These are phyloP conservation scores for Xylariaceae sp. DNA, from an alignment of 2,329 filamentous ascomycete genomes.

Conservation along the genomic window DNA sequence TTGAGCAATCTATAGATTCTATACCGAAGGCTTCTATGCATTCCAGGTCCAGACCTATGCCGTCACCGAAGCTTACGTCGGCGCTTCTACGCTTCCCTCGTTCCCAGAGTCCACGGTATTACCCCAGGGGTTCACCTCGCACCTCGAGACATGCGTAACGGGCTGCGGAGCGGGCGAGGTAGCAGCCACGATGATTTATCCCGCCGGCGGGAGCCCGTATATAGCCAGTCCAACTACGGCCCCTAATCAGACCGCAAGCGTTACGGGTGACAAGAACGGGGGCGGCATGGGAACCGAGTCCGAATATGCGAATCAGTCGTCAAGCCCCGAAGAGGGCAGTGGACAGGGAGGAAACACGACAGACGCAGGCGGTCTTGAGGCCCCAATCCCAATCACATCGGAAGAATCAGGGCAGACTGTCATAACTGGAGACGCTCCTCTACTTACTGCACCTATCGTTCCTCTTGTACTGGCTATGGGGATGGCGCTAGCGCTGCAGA, in stretches of 20 bases:
- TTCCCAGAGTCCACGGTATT: constrained; percentile 15
- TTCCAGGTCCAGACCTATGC: constrained; percentile 15
- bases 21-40: constrained; percentile 2
- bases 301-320: too few relatives aligned
- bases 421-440: too few relatives aligned
- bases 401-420: too few relatives aligned
- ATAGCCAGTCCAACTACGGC: not conserved
- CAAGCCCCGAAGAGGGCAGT: too few relatives aligned
- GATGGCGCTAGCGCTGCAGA: too few relatives aligned
- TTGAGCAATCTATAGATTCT: not conserved
- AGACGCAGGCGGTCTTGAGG: too few relatives aligned
- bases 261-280: not conserved
- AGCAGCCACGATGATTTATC: constrained; percentile 16
- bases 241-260: not conserved
- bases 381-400: too few relatives aligned
- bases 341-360: too few relatives aligned
- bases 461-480: too few relatives aligned
- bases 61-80: constrained; percentile 22
- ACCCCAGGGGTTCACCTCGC: constrained; percentile 20
- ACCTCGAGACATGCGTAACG: constrained; percentile 15
- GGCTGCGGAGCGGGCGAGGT: constrained; percentile 8
- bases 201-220: constrained; percentile 7
- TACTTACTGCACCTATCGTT: too few relatives aligned
- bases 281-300: not conserved
- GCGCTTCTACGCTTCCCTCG: constrained; percentile 17